Percentiles rank a stretch among this genome's conserved stretches.
Conservation (phyloP, 2,329 filamentous ascomycete species). For the Clonostachys rhizophaga region DNA sequence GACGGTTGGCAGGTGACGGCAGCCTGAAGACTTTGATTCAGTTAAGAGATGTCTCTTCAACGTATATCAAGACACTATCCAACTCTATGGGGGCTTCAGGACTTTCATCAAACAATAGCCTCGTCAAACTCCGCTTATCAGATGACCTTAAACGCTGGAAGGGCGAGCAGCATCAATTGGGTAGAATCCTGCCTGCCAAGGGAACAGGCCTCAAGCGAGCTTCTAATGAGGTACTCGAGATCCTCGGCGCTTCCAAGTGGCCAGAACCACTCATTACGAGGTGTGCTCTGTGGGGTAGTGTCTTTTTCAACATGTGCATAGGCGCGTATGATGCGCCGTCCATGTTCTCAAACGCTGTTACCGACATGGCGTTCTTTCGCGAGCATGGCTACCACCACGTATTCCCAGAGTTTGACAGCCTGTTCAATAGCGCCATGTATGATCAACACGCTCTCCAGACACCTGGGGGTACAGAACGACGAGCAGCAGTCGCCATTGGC, state of each 20-base stretch:
- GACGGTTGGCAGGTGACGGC: too few species aligned
- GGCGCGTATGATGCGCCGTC: conserved; percentile 8
- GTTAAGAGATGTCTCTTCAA: too few species aligned
- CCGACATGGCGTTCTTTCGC: conserved; percentile 13
- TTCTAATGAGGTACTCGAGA: conserved; percentile 4
- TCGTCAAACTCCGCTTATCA: conserved; percentile 8
- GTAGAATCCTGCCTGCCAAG: conserved; percentile 10
- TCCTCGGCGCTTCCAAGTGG: conserved; percentile 7
- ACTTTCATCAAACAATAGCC: background rate
- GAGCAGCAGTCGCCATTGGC: conserved; percentile 7
- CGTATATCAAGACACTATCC: too few species aligned
- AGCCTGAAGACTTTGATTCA: too few species aligned
- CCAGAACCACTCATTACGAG: conserved; percentile 9
- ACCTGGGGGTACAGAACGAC: conserved; percentile 7
- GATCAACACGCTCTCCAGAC: conserved; percentile 8
- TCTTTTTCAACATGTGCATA: conserved; percentile 9
- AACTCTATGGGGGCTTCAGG: too few species aligned
- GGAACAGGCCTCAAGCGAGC: conserved; percentile 5
- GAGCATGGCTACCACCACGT: conserved; percentile 13
- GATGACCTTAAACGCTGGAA: conserved; percentile 10
- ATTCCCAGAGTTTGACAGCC: conserved; percentile 8
- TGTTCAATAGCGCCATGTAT: conserved; percentile 6
- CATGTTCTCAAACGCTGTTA: conserved; percentile 13
- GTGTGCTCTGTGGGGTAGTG: conserved; percentile 11
- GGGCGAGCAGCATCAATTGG: conserved; percentile 5